Base-by-base conservation (phyloP, 1,139 yeast genomes). In the Blastobotrys malaysiensis region DNA sequence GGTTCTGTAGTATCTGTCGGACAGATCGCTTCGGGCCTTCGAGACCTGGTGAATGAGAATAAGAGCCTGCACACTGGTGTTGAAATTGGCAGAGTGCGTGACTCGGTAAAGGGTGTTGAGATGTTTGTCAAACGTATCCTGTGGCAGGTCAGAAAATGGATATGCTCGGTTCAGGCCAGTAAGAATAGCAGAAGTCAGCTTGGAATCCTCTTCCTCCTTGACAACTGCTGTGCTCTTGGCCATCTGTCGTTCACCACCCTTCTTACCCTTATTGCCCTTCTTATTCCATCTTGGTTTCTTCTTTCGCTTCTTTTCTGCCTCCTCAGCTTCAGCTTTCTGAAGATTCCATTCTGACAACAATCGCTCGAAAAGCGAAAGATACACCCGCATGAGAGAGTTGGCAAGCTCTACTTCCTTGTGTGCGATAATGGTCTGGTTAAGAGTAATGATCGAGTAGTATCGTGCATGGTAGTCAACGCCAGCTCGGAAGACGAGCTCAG, bases 91-190 rank as follows among this genome's bases (percentile, higher is more conserved):
- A 20, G 97, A 86, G 69, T 93, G 98, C 2, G 98, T 91, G 65
- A 93, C 91, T 65, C 83, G 83, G 76, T 86, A 95, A 56, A 93
- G 75, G 0, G 96, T 86, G 65, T 89, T 85, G 66, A 91, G 77
- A 72, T 95, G 98, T 59, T 79, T 76, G 60, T 84, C 82, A 69
- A 88, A 91, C 7, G 82, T 80, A 19, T 83, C 83, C 52, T 82
- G 77, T 7, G 95, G 87, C 55, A 95, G 76, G 58, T 82, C 79
- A 1, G 97, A 84, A 68, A 88, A 93, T 55, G 99, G 98, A 77
- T 88, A 91, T 0, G 99, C 95, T 73, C 99, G 86, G 70, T 95
- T 95, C 58, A 93, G 81, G 61, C 99, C 99, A 1, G 99, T 90
- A 60, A 93, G 80, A 57, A 95, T 80, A 19, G 97, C 97, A 39